Conservation (phyloP, 2,329 filamentous ascomycete species). For the Kalmusia sp. region DNA sequence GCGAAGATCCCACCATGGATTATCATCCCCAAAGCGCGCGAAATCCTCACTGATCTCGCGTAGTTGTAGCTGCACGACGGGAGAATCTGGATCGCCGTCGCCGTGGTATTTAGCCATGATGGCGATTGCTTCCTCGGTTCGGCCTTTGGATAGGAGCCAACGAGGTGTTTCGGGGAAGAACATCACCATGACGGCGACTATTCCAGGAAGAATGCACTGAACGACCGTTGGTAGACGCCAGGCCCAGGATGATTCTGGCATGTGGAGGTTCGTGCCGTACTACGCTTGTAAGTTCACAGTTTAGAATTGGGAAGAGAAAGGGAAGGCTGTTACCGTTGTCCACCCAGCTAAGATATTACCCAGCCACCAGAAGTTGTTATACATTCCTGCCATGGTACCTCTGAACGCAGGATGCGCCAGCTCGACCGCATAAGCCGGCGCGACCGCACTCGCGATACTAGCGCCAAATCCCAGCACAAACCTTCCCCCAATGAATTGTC, state of each 20-base stretch:
- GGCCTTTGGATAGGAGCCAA: slow-evolving; percentile 64
- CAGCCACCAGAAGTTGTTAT: slow-evolving; percentile 54
- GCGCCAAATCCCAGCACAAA: slow-evolving; percentile 57
- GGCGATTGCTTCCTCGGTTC: slow-evolving; percentile 62
- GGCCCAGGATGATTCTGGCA: slow-evolving; percentile 52
- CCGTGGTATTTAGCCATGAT: slow-evolving; percentile 67
- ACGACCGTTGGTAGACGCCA: slow-evolving; percentile 58
- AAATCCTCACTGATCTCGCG: slow-evolving; percentile 46
- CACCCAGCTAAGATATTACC: slow-evolving; percentile 64
- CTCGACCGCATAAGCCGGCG: slow-evolving; percentile 66
- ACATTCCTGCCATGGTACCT: slow-evolving; percentile 66
- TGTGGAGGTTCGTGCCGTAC: slow-evolving; percentile 43
- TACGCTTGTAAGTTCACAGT: not conserved
- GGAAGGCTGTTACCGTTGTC: slow-evolving; percentile 57
- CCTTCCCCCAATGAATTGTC: slow-evolving; percentile 60
- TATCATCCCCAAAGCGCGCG: slow-evolving; percentile 34
- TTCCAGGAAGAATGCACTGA: slow-evolving; percentile 34
- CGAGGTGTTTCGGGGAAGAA: slow-evolving; percentile 67
- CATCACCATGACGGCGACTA: slow-evolving; percentile 58
- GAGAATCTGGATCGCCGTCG: slow-evolving; percentile 50
- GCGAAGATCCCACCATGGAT: slow-evolving; percentile 45
- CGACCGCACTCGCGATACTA: slow-evolving; percentile 63
- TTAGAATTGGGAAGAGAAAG: not conserved
- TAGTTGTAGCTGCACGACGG: slow-evolving; percentile 46
- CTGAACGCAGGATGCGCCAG: slow-evolving; percentile 67